These are phyloP conservation scores for Aspergillus transmontanensis DNA, from an alignment of 2,329 filamentous ascomycete genomes.

Conservation along the genomic window DNA sequence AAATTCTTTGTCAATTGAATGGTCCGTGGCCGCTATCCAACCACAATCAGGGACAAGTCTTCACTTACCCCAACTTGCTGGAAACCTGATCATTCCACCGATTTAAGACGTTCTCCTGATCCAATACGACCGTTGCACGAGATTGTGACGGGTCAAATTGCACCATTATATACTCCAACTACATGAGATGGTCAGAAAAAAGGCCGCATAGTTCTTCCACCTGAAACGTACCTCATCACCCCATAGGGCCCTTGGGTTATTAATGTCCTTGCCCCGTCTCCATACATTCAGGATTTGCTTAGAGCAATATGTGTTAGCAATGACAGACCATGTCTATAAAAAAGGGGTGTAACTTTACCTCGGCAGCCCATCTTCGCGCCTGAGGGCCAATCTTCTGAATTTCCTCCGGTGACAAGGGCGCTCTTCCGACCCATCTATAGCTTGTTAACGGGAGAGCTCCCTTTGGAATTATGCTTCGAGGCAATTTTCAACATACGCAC, in stretches of 20 bases:
- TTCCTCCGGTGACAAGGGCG: background rate
- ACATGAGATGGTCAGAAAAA: background rate
- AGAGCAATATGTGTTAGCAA: background rate
- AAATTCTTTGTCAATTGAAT: background rate
- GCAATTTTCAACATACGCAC: background rate
- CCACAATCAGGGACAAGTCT: too few species aligned
- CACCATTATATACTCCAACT: constrained; percentile 17
- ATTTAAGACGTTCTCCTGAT: constrained; percentile 13
- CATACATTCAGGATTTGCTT: constrained; percentile 18
- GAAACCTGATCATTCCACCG: constrained; percentile 2
- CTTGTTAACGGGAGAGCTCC: background rate
- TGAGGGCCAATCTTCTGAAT: background rate
- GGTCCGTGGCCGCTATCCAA: background rate
- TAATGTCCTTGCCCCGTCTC: constrained; percentile 8
- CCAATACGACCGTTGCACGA: constrained; percentile 15
- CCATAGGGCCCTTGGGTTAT: constrained; percentile 10
- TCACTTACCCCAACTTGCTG: background rate
- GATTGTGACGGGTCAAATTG: constrained; percentile 5
- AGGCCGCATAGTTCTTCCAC: background rate
- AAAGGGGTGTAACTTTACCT: background rate
- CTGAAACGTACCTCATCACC: constrained; percentile 15
- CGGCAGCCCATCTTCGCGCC: background rate
- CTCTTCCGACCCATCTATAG: background rate
- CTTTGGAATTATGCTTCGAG: background rate
- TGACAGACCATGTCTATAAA: background rate